Conservation (phyloP, 2,329 filamentous ascomycete species). For the Talaromyces amestolkiae region DNA sequence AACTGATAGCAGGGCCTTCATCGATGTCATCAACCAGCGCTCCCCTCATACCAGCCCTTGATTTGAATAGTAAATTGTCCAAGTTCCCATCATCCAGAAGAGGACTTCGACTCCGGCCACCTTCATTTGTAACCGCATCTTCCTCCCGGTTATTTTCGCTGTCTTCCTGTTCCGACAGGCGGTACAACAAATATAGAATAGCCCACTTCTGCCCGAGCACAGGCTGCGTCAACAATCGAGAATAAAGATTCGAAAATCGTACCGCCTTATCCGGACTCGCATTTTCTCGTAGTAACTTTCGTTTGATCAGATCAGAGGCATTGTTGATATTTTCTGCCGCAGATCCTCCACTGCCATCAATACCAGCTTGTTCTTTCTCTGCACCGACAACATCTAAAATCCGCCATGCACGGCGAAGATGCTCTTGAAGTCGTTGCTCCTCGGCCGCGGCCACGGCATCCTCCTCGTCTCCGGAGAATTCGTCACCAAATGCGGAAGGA, state of each 20-base stretch:
- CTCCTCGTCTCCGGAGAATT: conserved; percentile 34
- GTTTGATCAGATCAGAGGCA: conserved; percentile 87
- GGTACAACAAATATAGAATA: conserved; percentile 86
- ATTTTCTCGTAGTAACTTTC: conserved; percentile 76
- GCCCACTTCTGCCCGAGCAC: conserved; percentile 96
- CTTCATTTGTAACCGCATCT: conserved; percentile 24
- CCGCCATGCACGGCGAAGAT: conserved; percentile 40
- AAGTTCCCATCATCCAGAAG: conserved; percentile 39
- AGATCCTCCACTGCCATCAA: conserved; percentile 25
- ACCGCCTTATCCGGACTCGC: conserved; percentile 71
- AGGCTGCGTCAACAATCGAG: conserved; percentile 80
- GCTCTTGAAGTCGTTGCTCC: conserved; percentile 35
- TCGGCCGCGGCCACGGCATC: conserved; percentile 37
- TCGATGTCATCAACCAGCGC: conserved; percentile 29
- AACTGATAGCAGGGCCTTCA: conserved; percentile 40
- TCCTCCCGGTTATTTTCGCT: conserved; percentile 26
- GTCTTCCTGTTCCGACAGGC: conserved; percentile 67
- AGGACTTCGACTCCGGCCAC: conserved; percentile 37
- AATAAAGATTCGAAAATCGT: conserved; percentile 86
- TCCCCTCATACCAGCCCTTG: conserved; percentile 26
- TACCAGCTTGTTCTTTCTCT: conserved; percentile 22
- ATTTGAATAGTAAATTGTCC: conserved; percentile 37
- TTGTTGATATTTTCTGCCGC: conserved; percentile 67
- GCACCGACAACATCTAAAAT: conserved; percentile 30
- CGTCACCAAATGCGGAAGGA: conserved; percentile 29